Conservation (phyloP, 202 grass and related monocot species). For the Setaria viridis region DNA sequence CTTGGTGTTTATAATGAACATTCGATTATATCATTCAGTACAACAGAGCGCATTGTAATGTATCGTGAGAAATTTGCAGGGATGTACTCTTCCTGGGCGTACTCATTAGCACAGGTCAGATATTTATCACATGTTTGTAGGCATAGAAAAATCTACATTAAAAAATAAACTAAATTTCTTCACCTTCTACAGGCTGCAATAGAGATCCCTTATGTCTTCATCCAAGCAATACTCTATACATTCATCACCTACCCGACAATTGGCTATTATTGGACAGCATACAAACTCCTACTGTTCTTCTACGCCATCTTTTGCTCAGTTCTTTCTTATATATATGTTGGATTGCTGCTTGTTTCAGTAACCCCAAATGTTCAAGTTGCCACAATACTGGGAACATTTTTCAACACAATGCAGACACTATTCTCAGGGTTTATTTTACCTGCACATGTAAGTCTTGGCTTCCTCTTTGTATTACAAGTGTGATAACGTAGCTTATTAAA, state of each 20-base stretch:
- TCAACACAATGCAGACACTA: slow-evolving; percentile 61
- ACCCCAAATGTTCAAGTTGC: slow-evolving; percentile 69
- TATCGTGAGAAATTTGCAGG: slow-evolving; percentile 60
- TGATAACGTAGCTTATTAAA: no score
- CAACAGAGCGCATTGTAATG: slow-evolving; percentile 49
- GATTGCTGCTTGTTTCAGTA: slow-evolving; percentile 49
- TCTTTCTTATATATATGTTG: slow-evolving; percentile 39
- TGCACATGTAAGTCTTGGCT: slow-evolving; percentile 48
- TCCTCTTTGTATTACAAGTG: not conserved
- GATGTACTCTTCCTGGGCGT: slow-evolving; percentile 71
- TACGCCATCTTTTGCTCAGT: slow-evolving; percentile 43
- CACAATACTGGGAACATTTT: slow-evolving; percentile 63
- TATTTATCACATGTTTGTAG: not conserved
- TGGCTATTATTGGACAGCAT: slow-evolving; percentile 47
- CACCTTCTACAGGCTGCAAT: slow-evolving; percentile 53
- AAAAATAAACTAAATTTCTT: slow-evolving; percentile 27
- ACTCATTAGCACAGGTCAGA: slow-evolving; percentile 64
- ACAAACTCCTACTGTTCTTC: slow-evolving; percentile 49
- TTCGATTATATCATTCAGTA: slow-evolving; percentile 52
- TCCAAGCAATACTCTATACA: slow-evolving; percentile 50
- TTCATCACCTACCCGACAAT: slow-evolving; percentile 39
- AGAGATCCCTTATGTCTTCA: slow-evolving; percentile 64
- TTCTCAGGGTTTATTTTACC: slow-evolving; percentile 76
- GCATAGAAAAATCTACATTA: not conserved
- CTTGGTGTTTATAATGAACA: slow-evolving; percentile 38